Evolutionary conservation across 192 early-diverging fungal genomes (phyloP), one percentile per base, ranked within the genome.

Genomic region (Podochytrium sp.): DNA sequence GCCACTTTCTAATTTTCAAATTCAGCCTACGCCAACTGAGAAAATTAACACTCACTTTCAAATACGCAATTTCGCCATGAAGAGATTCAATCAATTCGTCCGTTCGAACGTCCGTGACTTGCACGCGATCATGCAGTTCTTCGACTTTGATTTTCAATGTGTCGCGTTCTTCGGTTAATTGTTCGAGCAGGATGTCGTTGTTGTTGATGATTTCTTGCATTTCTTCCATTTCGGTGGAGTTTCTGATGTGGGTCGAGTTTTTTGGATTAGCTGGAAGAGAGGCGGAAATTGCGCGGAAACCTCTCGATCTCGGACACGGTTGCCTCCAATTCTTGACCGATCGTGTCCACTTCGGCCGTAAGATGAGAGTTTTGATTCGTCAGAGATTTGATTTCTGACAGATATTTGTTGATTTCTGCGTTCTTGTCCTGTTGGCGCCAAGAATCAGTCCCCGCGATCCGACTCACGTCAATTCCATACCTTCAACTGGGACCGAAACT

Each of bases 291-390:
- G n/a, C n/a, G n/a, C n/a, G n/a, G n/a, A n/a, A n/a, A 84, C 83
- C 74, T 78, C 32, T 87, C 86, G 5, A 87, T 73, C 70, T 87
- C 83, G 35, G 6, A 47, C 14, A 87, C 77, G n/a, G 83, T 77
- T 4, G 82, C 85, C 25, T 86, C 85, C 4, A 87, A 58, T 60
- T 87, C 86, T 60, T 78, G 62, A 1, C 78, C 75, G 42, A 87
- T 70, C 3, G 64, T 65, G 29, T 86, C 84, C 3, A 84, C 65
- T 50, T 87, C 84, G 1, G 32, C 25, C 18, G 57, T 35, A 2
- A 87, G 37, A 7, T 74, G 71, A 1, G 43, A 52, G 50, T 87
- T 87, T 51, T 85, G 74, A 3, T 58, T 66, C 41, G 74, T 81
- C 14, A 87, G 53, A 14, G 70, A 34, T 47, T 86, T 71, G 39